These are phyloP conservation scores for Corchorus capsularis DNA, from an alignment of 345 rosid genomes.

Conservation along the genomic window DNA sequence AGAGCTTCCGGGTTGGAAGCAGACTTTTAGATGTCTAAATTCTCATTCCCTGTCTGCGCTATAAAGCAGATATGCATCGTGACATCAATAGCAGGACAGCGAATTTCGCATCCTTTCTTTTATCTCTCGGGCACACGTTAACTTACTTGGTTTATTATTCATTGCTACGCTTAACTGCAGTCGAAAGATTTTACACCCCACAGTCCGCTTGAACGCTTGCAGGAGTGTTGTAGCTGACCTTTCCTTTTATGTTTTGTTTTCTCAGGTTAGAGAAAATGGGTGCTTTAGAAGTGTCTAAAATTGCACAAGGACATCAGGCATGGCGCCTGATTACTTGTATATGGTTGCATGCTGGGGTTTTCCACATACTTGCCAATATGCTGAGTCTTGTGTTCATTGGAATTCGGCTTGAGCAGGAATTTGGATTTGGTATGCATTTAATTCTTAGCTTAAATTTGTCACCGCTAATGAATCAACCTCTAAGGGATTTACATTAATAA, in stretches of 20 bases:
- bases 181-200: too few relatives aligned
- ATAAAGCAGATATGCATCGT: too few relatives aligned
- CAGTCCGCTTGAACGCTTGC: too few relatives aligned
- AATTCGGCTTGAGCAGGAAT: slow-evolving; percentile 91
- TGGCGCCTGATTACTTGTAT: slow-evolving; percentile 90
- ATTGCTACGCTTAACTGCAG: too few relatives aligned
- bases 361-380: slow-evolving; percentile 93
- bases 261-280: slow-evolving; percentile 87
- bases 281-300: slow-evolving; percentile 54
- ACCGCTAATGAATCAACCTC: background rate
- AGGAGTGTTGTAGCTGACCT: background rate
- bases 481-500: background rate
- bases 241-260: slow-evolving; percentile 22
- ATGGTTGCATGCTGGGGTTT: slow-evolving; percentile 97
- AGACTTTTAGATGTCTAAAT: too few relatives aligned
- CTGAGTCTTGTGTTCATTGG: slow-evolving; percentile 89
- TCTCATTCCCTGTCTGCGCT: too few relatives aligned
- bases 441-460: slow-evolving; percentile 7
- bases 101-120: too few relatives aligned
- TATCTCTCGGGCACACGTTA: too few relatives aligned
- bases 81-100: too few relatives aligned
- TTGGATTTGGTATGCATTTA: slow-evolving; percentile 73
- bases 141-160: too few relatives aligned
- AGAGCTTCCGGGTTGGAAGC: too few relatives aligned
- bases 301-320: slow-evolving; percentile 56